Percentiles rank a stretch among this genome's conserved stretches.
These are phyloP conservation scores for Moesziomyces parantarcticus DNA, from an alignment of 1,284 basidiomycete species.

Conservation along the genomic window DNA sequence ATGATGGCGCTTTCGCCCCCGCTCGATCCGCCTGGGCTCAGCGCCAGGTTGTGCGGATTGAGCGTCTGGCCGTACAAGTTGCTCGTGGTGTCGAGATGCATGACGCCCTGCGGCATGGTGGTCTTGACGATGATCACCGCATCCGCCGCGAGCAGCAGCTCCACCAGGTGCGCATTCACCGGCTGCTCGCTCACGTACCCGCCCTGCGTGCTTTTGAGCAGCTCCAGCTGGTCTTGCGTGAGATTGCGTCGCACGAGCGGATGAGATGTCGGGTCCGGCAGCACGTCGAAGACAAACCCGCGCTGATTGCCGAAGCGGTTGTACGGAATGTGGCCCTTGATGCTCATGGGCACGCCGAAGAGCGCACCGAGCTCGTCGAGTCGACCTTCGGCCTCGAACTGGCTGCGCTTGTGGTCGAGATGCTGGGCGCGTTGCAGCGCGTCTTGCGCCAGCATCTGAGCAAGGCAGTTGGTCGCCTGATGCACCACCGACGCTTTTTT, in stretches of 20 bases:
- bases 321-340: constrained; percentile 49
- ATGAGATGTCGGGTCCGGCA: constrained; percentile 24
- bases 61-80: constrained; percentile 54
- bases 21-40: constrained; percentile 50
- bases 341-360: constrained; percentile 51
- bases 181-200: constrained; percentile 23
- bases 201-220: constrained; percentile 25
- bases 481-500: constrained; percentile 37
- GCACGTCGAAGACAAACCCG: constrained; percentile 53
- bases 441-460: constrained; percentile 33
- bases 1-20: constrained; percentile 53
- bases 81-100: constrained; percentile 54
- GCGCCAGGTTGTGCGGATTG: constrained; percentile 46
- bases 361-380: constrained; percentile 31
- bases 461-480: constrained; percentile 50
- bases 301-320: constrained; percentile 42
- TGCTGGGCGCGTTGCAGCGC: constrained; percentile 19
- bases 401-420: constrained; percentile 26
- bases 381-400: constrained; percentile 6
- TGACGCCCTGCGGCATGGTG: constrained; percentile 55
- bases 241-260: constrained; percentile 23
- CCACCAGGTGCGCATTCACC: constrained; percentile 25
- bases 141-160: constrained; percentile 30
- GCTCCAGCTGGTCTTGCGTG: constrained; percentile 11
- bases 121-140: constrained; percentile 53